A percentile compares a stretch with the other conserved stretches of the same genome.
Conservation (phyloP, 1,284 basidiomycete species). For the Trichosporon faecale region DNA sequence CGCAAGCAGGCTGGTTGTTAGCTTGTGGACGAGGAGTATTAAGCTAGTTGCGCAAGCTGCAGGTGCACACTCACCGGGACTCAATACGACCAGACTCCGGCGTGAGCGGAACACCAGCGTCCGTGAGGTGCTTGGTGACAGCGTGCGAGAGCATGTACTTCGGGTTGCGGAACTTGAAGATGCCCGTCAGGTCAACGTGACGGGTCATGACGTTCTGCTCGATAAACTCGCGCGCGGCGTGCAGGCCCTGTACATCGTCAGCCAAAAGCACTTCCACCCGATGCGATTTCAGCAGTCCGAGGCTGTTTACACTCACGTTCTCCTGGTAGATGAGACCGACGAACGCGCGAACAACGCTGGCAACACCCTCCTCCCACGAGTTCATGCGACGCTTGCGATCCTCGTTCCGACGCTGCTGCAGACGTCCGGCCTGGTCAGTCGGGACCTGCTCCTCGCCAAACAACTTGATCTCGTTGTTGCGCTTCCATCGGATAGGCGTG, state of each 20-base stretch:
- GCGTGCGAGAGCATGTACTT: slow-evolving; percentile 75
- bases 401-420: slow-evolving; percentile 5
- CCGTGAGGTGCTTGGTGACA: slow-evolving; percentile 63
- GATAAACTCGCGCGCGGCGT: slow-evolving; percentile 76
- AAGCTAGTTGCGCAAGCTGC: neutral
- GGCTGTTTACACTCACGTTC: slow-evolving; percentile 48
- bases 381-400: slow-evolving; percentile 25
- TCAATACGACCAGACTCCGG: slow-evolving; percentile 54
- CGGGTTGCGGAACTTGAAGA: slow-evolving; percentile 87
- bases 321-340: slow-evolving; percentile 58
- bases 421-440: slow-evolving; percentile 11
- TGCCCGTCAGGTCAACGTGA: slow-evolving; percentile 70
- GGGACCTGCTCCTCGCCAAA: slow-evolving; percentile 17
- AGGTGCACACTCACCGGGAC: slow-evolving; percentile 58
- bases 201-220: slow-evolving; percentile 81
- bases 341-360: slow-evolving; percentile 54
- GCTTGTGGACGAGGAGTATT: neutral
- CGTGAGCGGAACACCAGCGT: slow-evolving; percentile 58
- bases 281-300: neutral
- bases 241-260: slow-evolving; percentile 60
- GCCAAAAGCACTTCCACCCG: neutral
- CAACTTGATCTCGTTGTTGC: slow-evolving; percentile 52
- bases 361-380: slow-evolving; percentile 50
- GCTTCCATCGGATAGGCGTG: slow-evolving; percentile 56
- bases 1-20: slow-evolving; percentile 66